A percentile compares a stretch with the other conserved stretches of the same genome.
Evolutionary conservation across 345 rosid species (phyloP).

Genomic region (Aquilaria malaccensis): DNA sequence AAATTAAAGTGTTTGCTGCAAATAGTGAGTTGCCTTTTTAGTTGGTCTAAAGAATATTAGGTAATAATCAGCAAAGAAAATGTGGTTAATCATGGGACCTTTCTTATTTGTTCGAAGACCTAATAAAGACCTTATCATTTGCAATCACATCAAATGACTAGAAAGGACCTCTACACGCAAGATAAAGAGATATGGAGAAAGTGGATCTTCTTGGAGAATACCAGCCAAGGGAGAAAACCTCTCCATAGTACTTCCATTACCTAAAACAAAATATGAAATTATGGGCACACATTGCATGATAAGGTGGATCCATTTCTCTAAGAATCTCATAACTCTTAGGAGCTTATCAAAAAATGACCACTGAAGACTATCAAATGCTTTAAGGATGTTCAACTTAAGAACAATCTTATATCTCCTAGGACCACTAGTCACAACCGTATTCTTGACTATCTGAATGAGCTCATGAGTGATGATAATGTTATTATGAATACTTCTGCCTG

Average conservation of each 20-base stretch:
- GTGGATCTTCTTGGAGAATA: neutral
- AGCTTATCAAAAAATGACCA: no score
- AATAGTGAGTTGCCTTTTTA: neutral
- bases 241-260: neutral
- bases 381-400: no score
- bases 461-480: neutral
- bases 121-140: neutral
- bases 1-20: neutral
- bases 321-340: no score
- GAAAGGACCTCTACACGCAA: neutral
- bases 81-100: neutral
- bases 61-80: neutral
- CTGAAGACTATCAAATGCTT: no score
- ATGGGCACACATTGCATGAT: no score
- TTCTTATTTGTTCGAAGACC: neutral
- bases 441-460: neutral
- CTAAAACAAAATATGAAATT: neutral
- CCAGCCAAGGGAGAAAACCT: neutral
- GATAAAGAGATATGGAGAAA: neutral
- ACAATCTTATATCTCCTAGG: no score
- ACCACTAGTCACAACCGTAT: neutral
- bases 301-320: no score
- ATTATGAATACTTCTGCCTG: neutral
- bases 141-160: neutral
- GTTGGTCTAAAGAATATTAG: neutral